Conservation (phyloP, 1,139 yeast genomes). For the Magnusiomyces tetraspermus region DNA sequence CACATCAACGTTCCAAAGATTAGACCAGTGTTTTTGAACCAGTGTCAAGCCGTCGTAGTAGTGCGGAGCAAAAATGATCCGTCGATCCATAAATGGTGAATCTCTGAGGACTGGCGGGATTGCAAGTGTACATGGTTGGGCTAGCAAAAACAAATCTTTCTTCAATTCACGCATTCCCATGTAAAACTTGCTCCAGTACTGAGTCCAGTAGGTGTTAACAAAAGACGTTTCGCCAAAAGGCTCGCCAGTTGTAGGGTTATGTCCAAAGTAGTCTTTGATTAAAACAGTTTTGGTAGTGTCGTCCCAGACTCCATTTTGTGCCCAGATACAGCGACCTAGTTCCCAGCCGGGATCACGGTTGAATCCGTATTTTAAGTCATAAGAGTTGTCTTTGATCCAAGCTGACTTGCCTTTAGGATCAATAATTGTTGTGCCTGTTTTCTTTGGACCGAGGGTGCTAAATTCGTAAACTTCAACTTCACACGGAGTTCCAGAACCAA, state of each 20-base stretch:
- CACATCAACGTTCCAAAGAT: slow-evolving; percentile 64
- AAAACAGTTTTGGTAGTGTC: slow-evolving; percentile 33
- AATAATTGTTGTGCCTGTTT: slow-evolving; percentile 44
- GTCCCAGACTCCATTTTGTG: slow-evolving; percentile 70
- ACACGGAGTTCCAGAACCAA: slow-evolving; percentile 66
- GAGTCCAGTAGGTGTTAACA: slow-evolving; percentile 52
- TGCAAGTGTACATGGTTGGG: slow-evolving; percentile 80
- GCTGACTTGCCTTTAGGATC: slow-evolving; percentile 62
- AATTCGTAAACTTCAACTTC: slow-evolving; percentile 60
- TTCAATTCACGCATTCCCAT: slow-evolving; percentile 40
- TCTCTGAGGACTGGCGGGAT: slow-evolving; percentile 60
- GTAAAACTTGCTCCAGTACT: slow-evolving; percentile 46
- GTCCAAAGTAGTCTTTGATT: slow-evolving; percentile 39
- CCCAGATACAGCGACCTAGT: slow-evolving; percentile 66
- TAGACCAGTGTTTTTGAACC: slow-evolving; percentile 68
- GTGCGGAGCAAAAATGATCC: slow-evolving; percentile 70
- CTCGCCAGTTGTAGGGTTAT: slow-evolving; percentile 35
- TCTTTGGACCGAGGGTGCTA: slow-evolving; percentile 64
- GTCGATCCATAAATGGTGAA: slow-evolving; percentile 49
- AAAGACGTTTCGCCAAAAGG: slow-evolving; percentile 48
- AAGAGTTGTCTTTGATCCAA: slow-evolving; percentile 38
- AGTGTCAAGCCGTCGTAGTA: slow-evolving; percentile 84
- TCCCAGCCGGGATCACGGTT: slow-evolving; percentile 51
- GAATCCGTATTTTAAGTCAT: slow-evolving; percentile 61
- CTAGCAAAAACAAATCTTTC: slow-evolving; percentile 45